These are phyloP conservation scores for Sanghuangporus baumii DNA, from an alignment of 1,284 basidiomycete genomes.

Conservation along the genomic window DNA sequence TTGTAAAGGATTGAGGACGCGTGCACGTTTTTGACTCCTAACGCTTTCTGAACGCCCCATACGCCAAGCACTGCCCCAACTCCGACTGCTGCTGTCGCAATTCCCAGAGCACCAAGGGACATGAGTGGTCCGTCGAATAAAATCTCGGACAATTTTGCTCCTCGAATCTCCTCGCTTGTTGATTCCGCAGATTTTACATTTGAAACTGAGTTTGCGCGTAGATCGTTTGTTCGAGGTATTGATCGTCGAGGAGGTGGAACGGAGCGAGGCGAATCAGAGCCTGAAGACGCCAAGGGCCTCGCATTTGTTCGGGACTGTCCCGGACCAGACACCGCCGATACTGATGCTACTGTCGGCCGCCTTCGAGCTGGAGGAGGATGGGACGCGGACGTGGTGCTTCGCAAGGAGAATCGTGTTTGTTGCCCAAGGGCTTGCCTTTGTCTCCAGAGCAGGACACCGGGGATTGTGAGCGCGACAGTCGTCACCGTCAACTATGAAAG, in stretches of 20 bases:
- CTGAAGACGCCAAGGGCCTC: background rate
- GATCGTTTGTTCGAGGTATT: background rate
- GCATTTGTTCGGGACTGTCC: background rate
- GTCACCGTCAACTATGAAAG: constrained; percentile 10
- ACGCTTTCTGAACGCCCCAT: constrained; percentile 5
- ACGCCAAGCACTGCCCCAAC: constrained; percentile 3
- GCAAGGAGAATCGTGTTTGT: background rate
- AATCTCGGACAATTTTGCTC: background rate
- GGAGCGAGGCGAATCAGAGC: background rate
- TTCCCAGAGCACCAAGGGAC: constrained; percentile 15
- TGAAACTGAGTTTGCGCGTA: background rate
- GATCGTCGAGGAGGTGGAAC: background rate
- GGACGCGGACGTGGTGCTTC: background rate
- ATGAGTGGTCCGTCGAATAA: constrained; percentile 10
- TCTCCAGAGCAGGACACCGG: constrained; percentile 13
- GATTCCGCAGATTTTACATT: background rate
- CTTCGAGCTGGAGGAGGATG: constrained; percentile 1
- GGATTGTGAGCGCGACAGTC: constrained; percentile 12
- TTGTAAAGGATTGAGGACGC: background rate
- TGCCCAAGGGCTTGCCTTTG: constrained; percentile 11
- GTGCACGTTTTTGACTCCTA: constrained; percentile 17
- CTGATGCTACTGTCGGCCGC: background rate
- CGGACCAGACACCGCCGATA: background rate
- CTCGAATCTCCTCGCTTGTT: background rate
- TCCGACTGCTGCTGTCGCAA: constrained; percentile 15